Evolutionary conservation across 2,329 filamentous ascomycete species (phyloP).

Genomic region (Sporothrix protearum): DNA sequence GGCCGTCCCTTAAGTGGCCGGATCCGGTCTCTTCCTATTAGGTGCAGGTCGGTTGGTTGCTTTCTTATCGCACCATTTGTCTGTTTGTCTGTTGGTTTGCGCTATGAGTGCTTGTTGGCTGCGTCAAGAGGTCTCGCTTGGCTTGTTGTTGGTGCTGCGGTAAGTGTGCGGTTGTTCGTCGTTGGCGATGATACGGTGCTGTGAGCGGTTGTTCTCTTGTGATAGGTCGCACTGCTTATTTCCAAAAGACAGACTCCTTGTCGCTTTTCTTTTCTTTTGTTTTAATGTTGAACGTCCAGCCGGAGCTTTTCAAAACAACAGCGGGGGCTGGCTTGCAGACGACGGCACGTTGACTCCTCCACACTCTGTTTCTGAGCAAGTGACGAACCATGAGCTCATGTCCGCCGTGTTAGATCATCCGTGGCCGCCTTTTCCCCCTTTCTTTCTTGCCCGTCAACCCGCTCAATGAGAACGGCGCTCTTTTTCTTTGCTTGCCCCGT

Average conservation of each 20-base stretch:
- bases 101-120: too few relatives aligned
- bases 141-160: too few relatives aligned
- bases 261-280: not conserved
- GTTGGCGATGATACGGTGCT: too few relatives aligned
- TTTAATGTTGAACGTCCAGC: not conserved
- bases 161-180: too few relatives aligned
- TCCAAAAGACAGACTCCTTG: not conserved
- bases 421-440: not conserved
- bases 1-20: too few relatives aligned
- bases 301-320: not conserved
- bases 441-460: not conserved
- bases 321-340: not conserved
- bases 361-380: conserved; percentile 1
- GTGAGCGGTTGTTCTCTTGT: too few relatives aligned
- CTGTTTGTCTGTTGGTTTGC: too few relatives aligned
- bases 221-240: too few relatives aligned
- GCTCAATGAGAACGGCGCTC: not conserved
- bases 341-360: not conserved
- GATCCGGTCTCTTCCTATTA: too few relatives aligned
- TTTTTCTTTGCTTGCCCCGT: not conserved
- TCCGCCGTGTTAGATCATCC: not conserved
- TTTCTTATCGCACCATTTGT: too few relatives aligned
- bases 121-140: too few relatives aligned
- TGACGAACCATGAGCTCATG: conserved; percentile 15
- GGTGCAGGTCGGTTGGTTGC: too few relatives aligned